Percentiles rank a stretch among this genome's conserved stretches.
phyloP scores from a whole-genome alignment of 2,329 filamentous ascomycete species.

The Paraphoma chrysanthemicola region DNA sequence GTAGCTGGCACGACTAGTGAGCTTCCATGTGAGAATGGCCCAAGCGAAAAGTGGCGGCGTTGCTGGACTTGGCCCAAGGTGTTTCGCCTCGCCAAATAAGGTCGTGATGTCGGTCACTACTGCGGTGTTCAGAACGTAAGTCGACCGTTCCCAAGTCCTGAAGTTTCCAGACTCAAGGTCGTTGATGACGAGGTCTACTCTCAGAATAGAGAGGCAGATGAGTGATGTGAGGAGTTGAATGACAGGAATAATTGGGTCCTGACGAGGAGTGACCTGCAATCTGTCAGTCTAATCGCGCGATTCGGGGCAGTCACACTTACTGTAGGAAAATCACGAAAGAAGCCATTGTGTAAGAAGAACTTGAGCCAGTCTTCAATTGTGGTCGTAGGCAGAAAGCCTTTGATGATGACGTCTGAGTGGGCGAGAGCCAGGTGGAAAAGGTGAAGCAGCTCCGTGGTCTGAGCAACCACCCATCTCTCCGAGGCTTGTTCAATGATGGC shows the following conservation, averaged over 20 bases:
- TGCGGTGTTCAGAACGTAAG: constrained; percentile 73
- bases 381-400: constrained; percentile 38
- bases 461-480: constrained; percentile 67
- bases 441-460: constrained; percentile 75
- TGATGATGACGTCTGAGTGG: constrained; percentile 63
- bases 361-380: constrained; percentile 45
- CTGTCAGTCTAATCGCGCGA: background rate
- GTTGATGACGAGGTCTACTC: constrained; percentile 67
- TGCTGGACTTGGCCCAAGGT: constrained; percentile 64
- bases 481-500: constrained; percentile 63
- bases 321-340: constrained; percentile 69
- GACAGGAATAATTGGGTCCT: constrained; percentile 61
- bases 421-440: constrained; percentile 77
- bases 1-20: constrained; percentile 23
- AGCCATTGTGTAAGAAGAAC: constrained; percentile 49
- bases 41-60: constrained; percentile 81
- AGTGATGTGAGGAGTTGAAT: constrained; percentile 74
- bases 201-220: constrained; percentile 75
- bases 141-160: constrained; percentile 47
- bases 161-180: constrained; percentile 44
- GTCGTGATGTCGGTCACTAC: constrained; percentile 77
- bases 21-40: constrained; percentile 66
- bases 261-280: constrained; percentile 27
- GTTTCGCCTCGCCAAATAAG: constrained; percentile 67
- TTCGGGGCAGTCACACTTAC: constrained; percentile 49